Evolutionary conservation across 129 eudicot species (phyloP), one percentile per base, ranked within the genome.

Genomic region (Flaveria brownii): DNA sequence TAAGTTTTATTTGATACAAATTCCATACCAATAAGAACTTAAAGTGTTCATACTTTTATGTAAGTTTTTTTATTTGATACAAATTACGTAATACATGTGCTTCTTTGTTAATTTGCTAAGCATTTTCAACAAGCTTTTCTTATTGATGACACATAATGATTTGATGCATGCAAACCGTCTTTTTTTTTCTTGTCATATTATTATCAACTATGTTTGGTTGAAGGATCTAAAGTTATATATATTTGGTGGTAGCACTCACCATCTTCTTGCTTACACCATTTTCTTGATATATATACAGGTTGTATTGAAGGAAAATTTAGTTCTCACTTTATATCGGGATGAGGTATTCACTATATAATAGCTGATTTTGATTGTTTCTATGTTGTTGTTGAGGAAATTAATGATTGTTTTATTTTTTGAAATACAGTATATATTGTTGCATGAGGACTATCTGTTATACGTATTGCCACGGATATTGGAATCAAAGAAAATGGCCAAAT

Each of bases 401-500:
- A 69, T 26, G 14, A 26, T 46, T 51, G 22, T 84, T 69, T 11
- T 20, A 23, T 43, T 77, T 77, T 51, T 36, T 75, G 49, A 39
- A 49, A n/a, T 80, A 81, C 87, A 95, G 99, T 83, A 87, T 81
- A 89, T 91, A 85, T 77, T 86, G 76, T 77, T 95, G 91, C 99
- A 95, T 26, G 99, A 95, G 86, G 99, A 95, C 36, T 95, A 95
- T 89, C 97, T 89, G 83, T 81, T 85, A 15, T 89, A 95, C 84
- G 99, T 95, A 51, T 79, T 95, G 79, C 99, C 99, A 55, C 89
- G 96, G 70, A 86, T 95, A 86, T 82, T 95, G 86, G 99, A 95
- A 74, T 91, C 99, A 68, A 95, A 95, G 90, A 95, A 85, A 89
- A 82, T 95, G 93, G 99, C 99, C 47, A 95, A 95, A 86, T 90